phyloP scores from a whole-genome alignment of 2,329 filamentous ascomycete species.

The Nakataea oryzae region DNA sequence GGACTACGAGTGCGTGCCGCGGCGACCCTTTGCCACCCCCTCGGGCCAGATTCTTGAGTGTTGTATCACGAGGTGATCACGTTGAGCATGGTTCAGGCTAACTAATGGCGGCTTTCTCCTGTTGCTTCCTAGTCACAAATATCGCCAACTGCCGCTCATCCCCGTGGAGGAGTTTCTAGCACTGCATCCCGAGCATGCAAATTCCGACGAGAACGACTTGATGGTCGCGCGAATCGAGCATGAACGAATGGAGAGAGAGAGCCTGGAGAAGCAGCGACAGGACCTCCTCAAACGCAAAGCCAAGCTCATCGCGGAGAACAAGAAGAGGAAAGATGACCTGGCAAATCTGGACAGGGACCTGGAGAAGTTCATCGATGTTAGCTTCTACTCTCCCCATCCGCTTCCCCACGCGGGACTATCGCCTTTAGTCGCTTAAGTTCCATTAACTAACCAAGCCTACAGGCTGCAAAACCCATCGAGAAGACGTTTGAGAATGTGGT shows the following conservation, averaged over 20 bases:
- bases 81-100: neutral
- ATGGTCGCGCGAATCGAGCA: conserved; percentile 89
- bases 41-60: too few species aligned
- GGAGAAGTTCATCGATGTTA: conserved; percentile 84
- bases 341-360: conserved; percentile 85
- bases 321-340: conserved; percentile 86
- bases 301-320: conserved; percentile 62
- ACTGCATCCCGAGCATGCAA: conserved; percentile 63
- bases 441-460: neutral
- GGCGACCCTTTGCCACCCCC: neutral
- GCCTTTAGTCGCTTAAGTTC: neutral
- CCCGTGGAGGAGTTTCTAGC: conserved; percentile 71
- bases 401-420: neutral
- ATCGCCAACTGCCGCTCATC: conserved; percentile 77
- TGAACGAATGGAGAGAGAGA: conserved; percentile 75
- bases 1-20: conserved; percentile 66
- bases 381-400: conserved; percentile 17
- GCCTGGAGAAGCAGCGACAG: conserved; percentile 74
- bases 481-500: conserved; percentile 71
- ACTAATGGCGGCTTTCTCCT: neutral
- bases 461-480: conserved; percentile 83
- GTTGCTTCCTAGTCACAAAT: conserved; percentile 57
- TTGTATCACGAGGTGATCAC: neutral
- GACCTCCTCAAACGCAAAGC: conserved; percentile 58
- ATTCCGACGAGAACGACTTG: conserved; percentile 64